Base-by-base conservation (phyloP, 2,329 filamentous ascomycete genomes). In the Diaporthe humulicola region DNA sequence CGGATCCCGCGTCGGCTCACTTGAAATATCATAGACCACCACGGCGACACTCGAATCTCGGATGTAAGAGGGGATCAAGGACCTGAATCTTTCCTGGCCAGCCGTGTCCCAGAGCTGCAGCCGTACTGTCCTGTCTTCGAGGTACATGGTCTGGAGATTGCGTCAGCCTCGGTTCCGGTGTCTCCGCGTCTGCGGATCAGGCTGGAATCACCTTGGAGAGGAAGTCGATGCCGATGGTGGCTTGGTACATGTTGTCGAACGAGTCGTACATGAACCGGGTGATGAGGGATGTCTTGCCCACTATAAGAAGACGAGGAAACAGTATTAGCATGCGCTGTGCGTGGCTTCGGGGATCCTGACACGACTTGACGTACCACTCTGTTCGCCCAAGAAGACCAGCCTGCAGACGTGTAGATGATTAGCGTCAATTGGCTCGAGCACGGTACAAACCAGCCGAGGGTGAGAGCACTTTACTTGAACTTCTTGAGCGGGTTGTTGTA, bases 191-290 rank as follows among this genome's bases (percentile, higher is more conserved):
- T 30, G 33, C 48, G 64, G 64, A 19, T 54, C 19, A 9, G 33
- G 30, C 45, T 52, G 19, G n/a, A 57, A 40, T 76, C 60, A 94
- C 95, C 93, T 99, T 99, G 82, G 96, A 98, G 79, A 99, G 91
- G 84, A 99, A 99, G 87, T 99, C 97, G 87, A 99, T 99, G 82
- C 97, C 97, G 83, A 99, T 98, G 52, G 97, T 99, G 74, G 97
- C 97, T 87, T 99, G 97, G 88, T 99, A 99, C 90, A 96, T 98
- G 87, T 98, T 98, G 89, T 99, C 97, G 89, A 99, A 99, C 64
- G 97, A 98, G 86, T 99, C 97, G 90, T 99, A 99, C 97, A 99
- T 99, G 89, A 99, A 99, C 78, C 97, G 93, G 79, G 97, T 99
- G 84, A 99, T 99, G 81, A 99, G 88, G 77, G 97, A 99, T 42